A percentile compares a stretch with the other conserved stretches of the same genome.
phyloP scores from a whole-genome alignment of 345 rosid species.

The Durio zibethinus region DNA sequence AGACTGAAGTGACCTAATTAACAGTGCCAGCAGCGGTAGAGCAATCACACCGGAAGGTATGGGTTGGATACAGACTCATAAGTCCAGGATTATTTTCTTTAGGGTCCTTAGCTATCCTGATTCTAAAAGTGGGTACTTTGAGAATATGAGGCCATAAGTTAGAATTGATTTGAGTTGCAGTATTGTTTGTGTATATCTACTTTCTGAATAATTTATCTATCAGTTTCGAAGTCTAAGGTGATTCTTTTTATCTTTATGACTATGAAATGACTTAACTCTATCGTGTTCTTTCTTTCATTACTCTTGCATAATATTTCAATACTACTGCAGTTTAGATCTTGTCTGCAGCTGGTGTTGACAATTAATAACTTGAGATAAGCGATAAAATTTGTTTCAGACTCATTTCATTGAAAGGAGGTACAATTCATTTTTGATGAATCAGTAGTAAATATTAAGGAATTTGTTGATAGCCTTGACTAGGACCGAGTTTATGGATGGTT shows the following conservation, averaged over 20 bases:
- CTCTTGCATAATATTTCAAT: neutral
- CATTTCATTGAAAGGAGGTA: neutral
- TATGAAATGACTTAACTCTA: neutral
- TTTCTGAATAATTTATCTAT: neutral
- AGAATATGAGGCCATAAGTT: neutral
- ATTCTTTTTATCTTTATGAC: neutral
- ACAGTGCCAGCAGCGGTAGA: neutral
- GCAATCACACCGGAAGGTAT: neutral
- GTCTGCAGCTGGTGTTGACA: neutral
- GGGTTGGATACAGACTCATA: neutral
- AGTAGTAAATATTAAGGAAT: neutral
- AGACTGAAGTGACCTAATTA: neutral
- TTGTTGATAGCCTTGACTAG: neutral
- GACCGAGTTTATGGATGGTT: neutral
- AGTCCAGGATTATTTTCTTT: neutral
- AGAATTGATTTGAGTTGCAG: neutral
- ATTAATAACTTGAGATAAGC: neutral
- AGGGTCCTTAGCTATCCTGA: neutral
- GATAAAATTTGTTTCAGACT: neutral
- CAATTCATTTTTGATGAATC: neutral
- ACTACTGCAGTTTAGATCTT: neutral
- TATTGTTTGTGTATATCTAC: neutral
- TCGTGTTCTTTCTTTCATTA: neutral
- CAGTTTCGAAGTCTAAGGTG: neutral
- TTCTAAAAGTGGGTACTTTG: neutral